These are phyloP conservation scores for Ceratobasidium sp. DNA, from an alignment of 1,284 basidiomycete species.

Conservation along the genomic window DNA sequence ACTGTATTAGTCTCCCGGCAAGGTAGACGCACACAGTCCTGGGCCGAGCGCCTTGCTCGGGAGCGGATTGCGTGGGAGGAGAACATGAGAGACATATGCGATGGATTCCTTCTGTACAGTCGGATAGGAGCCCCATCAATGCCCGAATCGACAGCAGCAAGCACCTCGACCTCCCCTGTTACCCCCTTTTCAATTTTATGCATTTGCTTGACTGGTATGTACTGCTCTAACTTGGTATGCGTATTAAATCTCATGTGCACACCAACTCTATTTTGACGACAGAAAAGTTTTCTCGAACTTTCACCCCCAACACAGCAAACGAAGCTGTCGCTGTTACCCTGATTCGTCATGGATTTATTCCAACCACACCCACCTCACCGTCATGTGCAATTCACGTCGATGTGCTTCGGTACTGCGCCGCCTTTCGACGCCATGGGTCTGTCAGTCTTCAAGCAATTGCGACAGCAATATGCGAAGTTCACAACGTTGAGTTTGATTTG, in stretches of 20 bases:
- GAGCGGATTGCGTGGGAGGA: constrained; percentile 23
- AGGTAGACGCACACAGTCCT: not conserved
- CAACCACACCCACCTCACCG: constrained; percentile 15
- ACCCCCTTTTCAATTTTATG: constrained; percentile 19
- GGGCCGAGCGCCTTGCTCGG: constrained; percentile 21
- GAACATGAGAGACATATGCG: not conserved
- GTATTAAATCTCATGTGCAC: not conserved
- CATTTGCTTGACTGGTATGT: constrained; percentile 19
- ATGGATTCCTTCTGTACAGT: not conserved
- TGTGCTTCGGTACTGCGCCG: constrained; percentile 2
- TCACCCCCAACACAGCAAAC: not conserved
- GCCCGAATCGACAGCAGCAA: not conserved
- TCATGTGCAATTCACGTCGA: constrained; percentile 17
- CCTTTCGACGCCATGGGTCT: not conserved
- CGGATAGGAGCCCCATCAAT: not conserved
- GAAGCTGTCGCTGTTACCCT: not conserved
- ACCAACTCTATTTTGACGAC: not conserved
- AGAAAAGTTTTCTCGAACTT: not conserved
- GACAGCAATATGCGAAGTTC: constrained; percentile 8
- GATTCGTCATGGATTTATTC: constrained; percentile 3
- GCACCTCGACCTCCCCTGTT: not conserved
- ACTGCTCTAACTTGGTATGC: too few relatives aligned
- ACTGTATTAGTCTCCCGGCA: not conserved
- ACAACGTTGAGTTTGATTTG: constrained; percentile 1
- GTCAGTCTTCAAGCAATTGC: constrained; percentile 5